Evolutionary conservation across 495 filamentous ascomycete species (phyloP).

Genomic region (Lophium mytilinum): DNA sequence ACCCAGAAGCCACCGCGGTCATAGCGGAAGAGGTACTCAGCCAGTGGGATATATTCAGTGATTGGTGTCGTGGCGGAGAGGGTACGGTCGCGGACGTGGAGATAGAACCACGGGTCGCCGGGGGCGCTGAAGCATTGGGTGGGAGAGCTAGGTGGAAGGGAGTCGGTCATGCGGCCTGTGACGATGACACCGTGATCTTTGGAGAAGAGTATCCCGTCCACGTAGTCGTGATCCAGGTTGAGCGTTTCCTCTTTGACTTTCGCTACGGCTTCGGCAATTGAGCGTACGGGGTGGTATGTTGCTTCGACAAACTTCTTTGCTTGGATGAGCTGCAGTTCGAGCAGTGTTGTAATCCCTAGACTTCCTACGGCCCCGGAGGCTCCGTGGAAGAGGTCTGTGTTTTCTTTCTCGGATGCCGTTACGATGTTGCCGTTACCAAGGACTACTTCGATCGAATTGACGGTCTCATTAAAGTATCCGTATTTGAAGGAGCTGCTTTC

Average conservation of each 20-base stretch:
- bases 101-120: slow-evolving; percentile 53
- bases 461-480: slow-evolving; percentile 51
- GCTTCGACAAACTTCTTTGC: slow-evolving; percentile 49
- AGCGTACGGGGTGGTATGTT: slow-evolving; percentile 44
- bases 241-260: slow-evolving; percentile 33
- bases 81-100: slow-evolving; percentile 37
- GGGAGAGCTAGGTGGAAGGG: slow-evolving; percentile 25
- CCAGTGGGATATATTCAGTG: slow-evolving; percentile 45
- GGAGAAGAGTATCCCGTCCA: slow-evolving; percentile 43
- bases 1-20: slow-evolving; percentile 58
- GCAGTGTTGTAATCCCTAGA: slow-evolving; percentile 46
- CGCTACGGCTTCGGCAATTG: slow-evolving; percentile 22
- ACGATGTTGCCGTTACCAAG: slow-evolving; percentile 48
- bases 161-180: slow-evolving; percentile 42
- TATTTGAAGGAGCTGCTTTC: slow-evolving; percentile 52
- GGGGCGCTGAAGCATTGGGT: slow-evolving; percentile 40
- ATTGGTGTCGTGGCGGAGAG: slow-evolving; percentile 21
- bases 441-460: slow-evolving; percentile 52
- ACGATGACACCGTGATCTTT: slow-evolving; percentile 45
- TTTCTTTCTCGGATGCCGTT: slow-evolving; percentile 29
- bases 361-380: slow-evolving; percentile 51
- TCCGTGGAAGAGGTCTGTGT: slow-evolving; percentile 46
- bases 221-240: slow-evolving; percentile 29
- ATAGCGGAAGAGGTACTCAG: slow-evolving; percentile 56
- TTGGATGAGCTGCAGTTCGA: slow-evolving; percentile 47